Base-by-base conservation (phyloP, 2,329 filamentous ascomycete genomes). In the Pseudogymnoascus sp. region DNA sequence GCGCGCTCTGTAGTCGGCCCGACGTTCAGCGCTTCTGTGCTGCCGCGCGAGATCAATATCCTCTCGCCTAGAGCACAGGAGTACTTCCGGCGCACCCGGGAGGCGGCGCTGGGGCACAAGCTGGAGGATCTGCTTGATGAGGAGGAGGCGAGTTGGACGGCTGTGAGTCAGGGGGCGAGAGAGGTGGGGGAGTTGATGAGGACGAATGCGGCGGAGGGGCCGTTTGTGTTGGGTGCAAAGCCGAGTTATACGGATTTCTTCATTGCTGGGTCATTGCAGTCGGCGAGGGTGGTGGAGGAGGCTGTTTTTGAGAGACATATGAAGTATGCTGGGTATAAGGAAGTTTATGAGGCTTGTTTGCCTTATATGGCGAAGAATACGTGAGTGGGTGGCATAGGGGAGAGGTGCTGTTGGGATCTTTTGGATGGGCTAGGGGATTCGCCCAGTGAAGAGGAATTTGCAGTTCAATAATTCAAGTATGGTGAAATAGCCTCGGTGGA, bases 211-310 rank as follows among this genome's bases (percentile, higher is more conserved):
- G 72, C 66, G 1, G 71, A 75, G 0, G 76, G 76, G 1, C 75
- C 75, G 21, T 78, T 78, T 69, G 68, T 78, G 62, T 66, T 77
- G 59, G 76, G 76, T 9, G 67, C 66, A 1, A n/a, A 42, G 50
- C 75, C 75, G 26, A 77, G 71, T 62, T 70, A 68, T 33, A 73
- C 73, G 15, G 77, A 77, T 63, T 78, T 78, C 65, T 76, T 76
- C 38, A 71, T 78, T 65, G 73, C 74, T 9, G 76, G 75, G 4
- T 65, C 67, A 1, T 64, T 78, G 4, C 73, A 76, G 68, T 68
- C 64, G 64, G 71, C 72, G 38, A 74, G 71, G 56, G 61, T 71
- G 63, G 64, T 75, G 6, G 70, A 74, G 65, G 73, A 75, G 56
- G 66, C 60, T 2, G 67, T 72, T 3, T 74, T 73, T 31, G 65